Evolutionary conservation across 495 filamentous ascomycete genomes (phyloP).

Genomic region (Aspergillus incahuasiensis): DNA sequence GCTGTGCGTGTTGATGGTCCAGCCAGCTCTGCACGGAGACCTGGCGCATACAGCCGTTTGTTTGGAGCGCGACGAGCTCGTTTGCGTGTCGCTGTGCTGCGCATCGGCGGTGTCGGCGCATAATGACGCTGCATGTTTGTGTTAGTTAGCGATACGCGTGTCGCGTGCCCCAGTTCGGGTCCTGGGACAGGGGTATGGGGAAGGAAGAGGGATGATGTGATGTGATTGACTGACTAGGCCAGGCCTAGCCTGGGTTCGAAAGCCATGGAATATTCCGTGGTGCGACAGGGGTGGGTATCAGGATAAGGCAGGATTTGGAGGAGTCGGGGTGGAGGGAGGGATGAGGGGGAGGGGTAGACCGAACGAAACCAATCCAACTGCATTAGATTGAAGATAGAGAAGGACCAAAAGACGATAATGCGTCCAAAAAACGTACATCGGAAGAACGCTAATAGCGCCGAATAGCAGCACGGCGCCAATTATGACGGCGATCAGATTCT

Average conservation of each 20-base stretch:
- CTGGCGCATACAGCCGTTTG: slow-evolving; percentile 16
- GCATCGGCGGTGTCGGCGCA: slow-evolving; percentile 24
- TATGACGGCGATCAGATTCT: slow-evolving; percentile 31
- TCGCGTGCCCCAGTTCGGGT: not conserved
- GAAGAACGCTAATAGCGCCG: slow-evolving; percentile 29
- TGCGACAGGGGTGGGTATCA: slow-evolving; percentile 14
- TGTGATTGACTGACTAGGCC: not conserved
- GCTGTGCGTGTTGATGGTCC: slow-evolving; percentile 13
- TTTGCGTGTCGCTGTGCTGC: slow-evolving; percentile 13
- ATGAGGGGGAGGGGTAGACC: not conserved
- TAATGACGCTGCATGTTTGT: slow-evolving; percentile 20
- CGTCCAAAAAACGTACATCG: slow-evolving; percentile 31
- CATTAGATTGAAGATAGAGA: slow-evolving; percentile 12
- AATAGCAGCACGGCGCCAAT: slow-evolving; percentile 32
- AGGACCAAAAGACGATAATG: too few species aligned
- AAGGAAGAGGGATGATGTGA: not conserved
- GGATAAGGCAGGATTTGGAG: not conserved
- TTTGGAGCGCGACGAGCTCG: slow-evolving; percentile 11
- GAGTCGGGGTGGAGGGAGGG: not conserved
- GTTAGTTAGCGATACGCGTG: not conserved
- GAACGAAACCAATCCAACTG: not conserved
- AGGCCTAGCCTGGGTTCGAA: slow-evolving; percentile 8
- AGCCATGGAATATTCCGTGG: slow-evolving; percentile 17
- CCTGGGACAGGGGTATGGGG: not conserved
- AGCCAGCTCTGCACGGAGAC: slow-evolving; percentile 29